These are phyloP conservation scores for Kwoniella sp. DNA, from an alignment of 768 basidiomycete genomes.

Conservation along the genomic window DNA sequence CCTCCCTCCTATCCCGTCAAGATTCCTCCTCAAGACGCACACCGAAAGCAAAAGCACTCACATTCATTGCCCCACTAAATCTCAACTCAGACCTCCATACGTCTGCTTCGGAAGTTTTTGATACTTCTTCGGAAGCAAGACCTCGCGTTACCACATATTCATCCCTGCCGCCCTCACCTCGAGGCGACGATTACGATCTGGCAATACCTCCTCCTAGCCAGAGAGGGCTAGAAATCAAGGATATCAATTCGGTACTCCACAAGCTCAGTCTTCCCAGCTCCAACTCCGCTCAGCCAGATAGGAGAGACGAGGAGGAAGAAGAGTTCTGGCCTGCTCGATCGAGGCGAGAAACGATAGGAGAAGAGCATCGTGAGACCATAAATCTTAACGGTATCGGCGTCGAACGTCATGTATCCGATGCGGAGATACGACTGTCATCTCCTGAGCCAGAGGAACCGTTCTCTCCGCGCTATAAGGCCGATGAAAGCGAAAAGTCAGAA, in stretches of 20 bases:
- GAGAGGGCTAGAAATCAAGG: conserved; percentile 24
- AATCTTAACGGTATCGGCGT: not conserved
- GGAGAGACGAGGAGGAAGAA: conserved; percentile 17
- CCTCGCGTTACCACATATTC: conserved; percentile 43
- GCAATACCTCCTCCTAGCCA: not conserved
- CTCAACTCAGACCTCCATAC: conserved; percentile 17
- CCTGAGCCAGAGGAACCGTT: conserved; percentile 9
- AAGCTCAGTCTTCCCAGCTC: conserved; percentile 7
- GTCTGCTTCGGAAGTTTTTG: conserved; percentile 40
- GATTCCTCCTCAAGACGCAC: not conserved
- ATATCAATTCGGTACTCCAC: conserved; percentile 27
- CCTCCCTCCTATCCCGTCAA: conserved; percentile 14
- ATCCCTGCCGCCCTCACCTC: conserved; percentile 46
- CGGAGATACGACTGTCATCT: conserved; percentile 5
- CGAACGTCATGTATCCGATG: not conserved
- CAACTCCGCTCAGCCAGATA: not conserved
- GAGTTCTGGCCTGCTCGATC: conserved; percentile 40
- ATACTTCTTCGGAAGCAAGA: not conserved
- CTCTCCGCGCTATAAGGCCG: not conserved
- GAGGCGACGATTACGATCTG: conserved; percentile 23
- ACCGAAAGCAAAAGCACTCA: not conserved
- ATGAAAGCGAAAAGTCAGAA: conserved; percentile 17
- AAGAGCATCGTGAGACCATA: not conserved
- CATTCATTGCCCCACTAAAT: not conserved
- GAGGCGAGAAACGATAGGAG: conserved; percentile 26